These are phyloP conservation scores for Tulasnella sp. DNA, from an alignment of 768 basidiomycete genomes.

Conservation along the genomic window DNA sequence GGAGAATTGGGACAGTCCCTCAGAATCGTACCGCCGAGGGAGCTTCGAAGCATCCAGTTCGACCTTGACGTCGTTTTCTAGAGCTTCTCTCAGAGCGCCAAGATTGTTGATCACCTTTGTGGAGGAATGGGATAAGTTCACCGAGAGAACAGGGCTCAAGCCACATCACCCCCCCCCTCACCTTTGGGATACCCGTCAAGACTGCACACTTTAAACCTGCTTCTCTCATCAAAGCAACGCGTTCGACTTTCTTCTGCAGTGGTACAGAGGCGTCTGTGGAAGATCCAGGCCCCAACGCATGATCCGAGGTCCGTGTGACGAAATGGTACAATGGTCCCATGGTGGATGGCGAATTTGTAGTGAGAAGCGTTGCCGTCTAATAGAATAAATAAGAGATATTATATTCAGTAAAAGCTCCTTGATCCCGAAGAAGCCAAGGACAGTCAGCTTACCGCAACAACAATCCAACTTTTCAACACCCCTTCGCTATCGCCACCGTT, in stretches of 20 bases:
- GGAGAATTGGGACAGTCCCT: not conserved
- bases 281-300: not conserved
- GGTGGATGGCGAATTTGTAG: conserved; percentile 73
- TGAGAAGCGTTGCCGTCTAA: conserved; percentile 78
- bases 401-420: not conserved
- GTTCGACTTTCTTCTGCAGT: conserved; percentile 57
- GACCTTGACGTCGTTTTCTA: conserved; percentile 75
- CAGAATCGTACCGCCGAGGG: not conserved
- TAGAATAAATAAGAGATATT: conserved; percentile 22
- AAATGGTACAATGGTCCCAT: conserved; percentile 79
- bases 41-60: conserved; percentile 22
- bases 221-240: conserved; percentile 83
- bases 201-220: conserved; percentile 84
- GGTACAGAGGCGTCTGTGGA: conserved; percentile 41
- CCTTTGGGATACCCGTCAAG: conserved; percentile 82
- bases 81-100: conserved; percentile 64
- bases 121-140: conserved; percentile 22
- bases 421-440: not conserved
- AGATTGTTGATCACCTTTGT: conserved; percentile 75
- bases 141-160: conserved; percentile 5
- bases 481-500: conserved; percentile 33
- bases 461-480: conserved; percentile 25
- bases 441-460: not conserved
- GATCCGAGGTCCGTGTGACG: conserved; percentile 45
- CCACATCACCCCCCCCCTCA: conserved; percentile 41